Base-by-base conservation (phyloP, 2,329 filamentous ascomycete species). In the Sporothrix luriei region DNA sequence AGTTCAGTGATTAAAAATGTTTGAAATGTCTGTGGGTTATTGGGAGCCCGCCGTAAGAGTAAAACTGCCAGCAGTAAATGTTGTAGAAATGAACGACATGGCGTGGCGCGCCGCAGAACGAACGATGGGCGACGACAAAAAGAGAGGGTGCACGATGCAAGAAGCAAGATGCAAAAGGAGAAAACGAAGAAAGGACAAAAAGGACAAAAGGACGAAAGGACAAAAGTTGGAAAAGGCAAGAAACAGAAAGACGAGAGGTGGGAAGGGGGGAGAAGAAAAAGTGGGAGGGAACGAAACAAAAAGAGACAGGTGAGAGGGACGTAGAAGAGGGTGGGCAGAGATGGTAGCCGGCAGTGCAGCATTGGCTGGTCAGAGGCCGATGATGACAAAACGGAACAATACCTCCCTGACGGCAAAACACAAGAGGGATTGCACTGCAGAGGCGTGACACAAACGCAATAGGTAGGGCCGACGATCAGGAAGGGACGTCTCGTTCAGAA, bases 41-140 rank as follows among this genome's bases (percentile, higher is more conserved):
- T 40, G 43, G 24, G 24, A 40, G 51, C 52, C 66, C 48, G 66
- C 51, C 52, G 54, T 68, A 13, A 26, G 24, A 24, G 26, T 38
- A 40, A 49, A 49, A 59, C 66, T 68, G 66, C 66, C 66, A 59
- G 66, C 54, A 68, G 66, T 59, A 48, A n/a, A 57, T 33, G 38
- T 57, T 38, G 38, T 26, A 40, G 16, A 59, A 59, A 49, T 49
- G 66, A 68, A 68, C 66, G 66, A 68, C 66, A 68, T 68, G 52
- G 48, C 65, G 65, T 68, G 52, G 48, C 65, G 65, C 13, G 65
- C 10, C n/a, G n/a, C 26, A 49, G 51, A 43, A 19, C 33, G 33
- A 19, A 57, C 11, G 26, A 55, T 11, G 19, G 51, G 26, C 14
- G 40, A 49, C 14, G 24, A 33, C 33, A 33, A 33, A 33, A 51